Percentiles rank a stretch among this genome's conserved stretches.
These are phyloP conservation scores for Penicillium brasilianum DNA, from an alignment of 2,329 filamentous ascomycete species.

Conservation along the genomic window DNA sequence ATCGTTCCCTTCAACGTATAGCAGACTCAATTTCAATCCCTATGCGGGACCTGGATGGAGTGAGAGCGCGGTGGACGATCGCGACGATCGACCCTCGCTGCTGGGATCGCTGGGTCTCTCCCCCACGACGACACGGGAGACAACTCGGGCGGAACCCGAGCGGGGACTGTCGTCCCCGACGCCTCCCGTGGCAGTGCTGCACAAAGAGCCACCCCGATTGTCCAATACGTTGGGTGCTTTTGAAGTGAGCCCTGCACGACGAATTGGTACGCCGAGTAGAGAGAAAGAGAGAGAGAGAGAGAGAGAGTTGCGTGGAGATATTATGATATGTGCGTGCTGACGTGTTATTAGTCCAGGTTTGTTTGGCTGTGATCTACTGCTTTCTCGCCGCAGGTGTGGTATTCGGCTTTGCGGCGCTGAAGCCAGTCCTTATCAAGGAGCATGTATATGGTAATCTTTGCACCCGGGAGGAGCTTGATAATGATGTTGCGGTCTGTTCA, in stretches of 20 bases:
- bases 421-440: conserved; percentile 77
- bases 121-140: conserved; percentile 29
- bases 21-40: conserved; percentile 51
- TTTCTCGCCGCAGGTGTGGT: conserved; percentile 78
- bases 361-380: conserved; percentile 71
- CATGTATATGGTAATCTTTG: conserved; percentile 73
- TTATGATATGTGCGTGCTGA: neutral
- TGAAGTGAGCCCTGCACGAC: conserved; percentile 59
- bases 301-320: neutral
- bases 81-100: conserved; percentile 36
- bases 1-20: conserved; percentile 43
- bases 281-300: too few species aligned
- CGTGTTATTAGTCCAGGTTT: conserved; percentile 69
- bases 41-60: conserved; percentile 47
- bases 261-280: conserved; percentile 56
- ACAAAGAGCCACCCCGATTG: conserved; percentile 20
- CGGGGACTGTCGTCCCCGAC: conserved; percentile 11
- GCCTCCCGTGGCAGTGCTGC: conserved; percentile 18
- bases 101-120: conserved; percentile 23
- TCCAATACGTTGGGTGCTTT: conserved; percentile 51
- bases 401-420: conserved; percentile 84
- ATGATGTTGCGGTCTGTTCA: conserved; percentile 58
- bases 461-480: conserved; percentile 54
- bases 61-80: conserved; percentile 36
- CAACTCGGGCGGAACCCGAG: conserved; percentile 22